These are phyloP conservation scores for Chytriomyces sp. DNA, from an alignment of 192 early-diverging fungal genomes.

Conservation along the genomic window DNA sequence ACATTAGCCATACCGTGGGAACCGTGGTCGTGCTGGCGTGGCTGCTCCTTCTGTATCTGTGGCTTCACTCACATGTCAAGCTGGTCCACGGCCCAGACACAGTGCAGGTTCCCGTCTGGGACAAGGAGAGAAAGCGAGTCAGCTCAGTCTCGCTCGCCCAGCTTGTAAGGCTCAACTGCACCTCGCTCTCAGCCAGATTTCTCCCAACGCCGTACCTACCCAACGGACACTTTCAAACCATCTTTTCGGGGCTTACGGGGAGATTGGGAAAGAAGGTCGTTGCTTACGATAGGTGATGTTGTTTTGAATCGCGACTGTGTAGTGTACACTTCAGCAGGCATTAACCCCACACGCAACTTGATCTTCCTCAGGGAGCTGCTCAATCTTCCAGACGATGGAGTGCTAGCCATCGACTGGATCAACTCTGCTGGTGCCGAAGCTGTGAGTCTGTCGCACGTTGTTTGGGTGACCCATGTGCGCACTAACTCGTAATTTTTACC, in stretches of 20 bases:
- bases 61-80: too few relatives aligned
- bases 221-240: conserved; percentile 17
- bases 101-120: too few relatives aligned
- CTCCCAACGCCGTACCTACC: neutral
- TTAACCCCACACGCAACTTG: neutral
- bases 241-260: neutral
- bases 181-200: neutral
- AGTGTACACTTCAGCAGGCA: too few relatives aligned
- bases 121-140: too few relatives aligned
- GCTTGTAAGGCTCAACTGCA: too few relatives aligned
- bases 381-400: conserved; percentile 3
- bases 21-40: too few relatives aligned
- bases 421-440: conserved; percentile 31
- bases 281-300: too few relatives aligned
- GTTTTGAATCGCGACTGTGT: too few relatives aligned
- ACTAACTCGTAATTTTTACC: neutral
- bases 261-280: neutral
- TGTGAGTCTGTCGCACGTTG: conserved; percentile 9
- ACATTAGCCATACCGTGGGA: too few relatives aligned
- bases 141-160: too few relatives aligned
- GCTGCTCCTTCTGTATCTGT: too few relatives aligned
- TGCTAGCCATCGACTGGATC: conserved; percentile 26
- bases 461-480: conserved; percentile 31
- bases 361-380: conserved; percentile 1
- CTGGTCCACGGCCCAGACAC: too few relatives aligned